A percentile compares a stretch with the other conserved stretches of the same genome.
Evolutionary conservation across 441 rosid species (phyloP).

Genomic region (Bruguiera hainesii): DNA sequence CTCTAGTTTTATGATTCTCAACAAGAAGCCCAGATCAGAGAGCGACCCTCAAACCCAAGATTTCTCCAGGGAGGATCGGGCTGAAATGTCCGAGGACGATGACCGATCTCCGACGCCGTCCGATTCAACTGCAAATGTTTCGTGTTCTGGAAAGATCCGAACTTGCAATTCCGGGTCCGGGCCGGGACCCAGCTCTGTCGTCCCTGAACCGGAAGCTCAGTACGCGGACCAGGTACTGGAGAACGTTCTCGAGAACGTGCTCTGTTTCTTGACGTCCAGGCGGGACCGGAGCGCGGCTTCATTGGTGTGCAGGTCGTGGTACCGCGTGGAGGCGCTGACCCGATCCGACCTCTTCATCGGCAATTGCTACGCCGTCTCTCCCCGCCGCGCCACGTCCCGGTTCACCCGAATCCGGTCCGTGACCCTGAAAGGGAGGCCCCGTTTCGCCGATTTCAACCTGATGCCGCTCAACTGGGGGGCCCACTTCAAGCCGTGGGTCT

Average conservation of each 20-base stretch:
- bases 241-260: constrained; percentile 79
- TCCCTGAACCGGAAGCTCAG: constrained; percentile 28
- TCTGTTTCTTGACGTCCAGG: constrained; percentile 60
- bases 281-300: constrained; percentile 80
- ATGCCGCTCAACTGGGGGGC: constrained; percentile 87
- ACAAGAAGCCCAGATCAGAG: constrained; percentile 34
- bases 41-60: constrained; percentile 12
- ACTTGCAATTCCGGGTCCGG: constrained; percentile 25
- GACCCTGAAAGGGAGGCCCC: constrained; percentile 72
- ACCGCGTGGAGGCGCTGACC: constrained; percentile 62
- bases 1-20: constrained; percentile 16
- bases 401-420: constrained; percentile 53
- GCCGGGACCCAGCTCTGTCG: neutral
- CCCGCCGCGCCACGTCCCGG: constrained; percentile 50
- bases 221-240: constrained; percentile 64
- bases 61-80: constrained; percentile 38
- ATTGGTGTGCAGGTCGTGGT: constrained; percentile 81
- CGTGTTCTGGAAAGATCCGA: constrained; percentile 26
- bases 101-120: constrained; percentile 40
- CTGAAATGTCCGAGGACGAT: constrained; percentile 67
- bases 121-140: constrained; percentile 25
- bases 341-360: constrained; percentile 79
- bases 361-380: constrained; percentile 77
- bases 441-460: constrained; percentile 82
- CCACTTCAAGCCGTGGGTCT: constrained; percentile 63